These are phyloP conservation scores for Coemansia sp. DNA, from an alignment of 192 early-diverging fungal species.

Conservation along the genomic window DNA sequence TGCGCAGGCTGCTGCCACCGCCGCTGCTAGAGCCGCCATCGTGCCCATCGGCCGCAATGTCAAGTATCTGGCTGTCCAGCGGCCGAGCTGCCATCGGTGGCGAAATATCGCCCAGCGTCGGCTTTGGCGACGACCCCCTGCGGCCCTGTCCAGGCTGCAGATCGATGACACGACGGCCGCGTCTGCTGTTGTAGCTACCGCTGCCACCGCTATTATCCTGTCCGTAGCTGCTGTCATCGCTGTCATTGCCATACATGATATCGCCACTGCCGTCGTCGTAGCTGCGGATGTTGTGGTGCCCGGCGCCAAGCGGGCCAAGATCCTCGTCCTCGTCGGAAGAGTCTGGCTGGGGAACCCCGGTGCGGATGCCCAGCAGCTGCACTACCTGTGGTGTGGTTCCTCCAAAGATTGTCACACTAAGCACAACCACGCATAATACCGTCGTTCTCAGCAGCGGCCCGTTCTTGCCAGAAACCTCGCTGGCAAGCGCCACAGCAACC, in stretches of 20 bases:
- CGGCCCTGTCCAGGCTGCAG: constrained; percentile 3
- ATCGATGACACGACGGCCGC: constrained; percentile 21
- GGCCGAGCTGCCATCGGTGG: constrained; percentile 1
- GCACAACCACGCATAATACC: constrained; percentile 87
- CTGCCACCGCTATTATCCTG: constrained; percentile 1
- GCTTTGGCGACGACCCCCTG: constrained; percentile 6
- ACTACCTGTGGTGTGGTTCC: constrained; percentile 85
- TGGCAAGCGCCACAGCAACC: constrained; percentile 92
- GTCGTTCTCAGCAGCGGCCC: constrained; percentile 81
- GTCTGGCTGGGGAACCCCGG: constrained; percentile 62
- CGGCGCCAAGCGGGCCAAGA: background rate
- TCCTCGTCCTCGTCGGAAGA: constrained; percentile 50
- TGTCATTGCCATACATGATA: background rate
- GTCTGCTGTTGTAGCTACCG: background rate
- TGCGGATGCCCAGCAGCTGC: constrained; percentile 71
- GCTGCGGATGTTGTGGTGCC: background rate
- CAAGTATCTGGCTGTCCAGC: constrained; percentile 9
- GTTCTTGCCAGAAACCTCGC: constrained; percentile 69
- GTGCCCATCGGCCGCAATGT: background rate
- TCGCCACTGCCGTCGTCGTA: constrained; percentile 2
- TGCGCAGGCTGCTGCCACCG: background rate
- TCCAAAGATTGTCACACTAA: constrained; percentile 89
- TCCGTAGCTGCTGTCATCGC: constrained; percentile 5
- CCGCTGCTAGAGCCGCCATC: background rate
- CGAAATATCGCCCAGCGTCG: constrained; percentile 3